These are phyloP conservation scores for Colletotrichum australisinense DNA, from an alignment of 2,329 filamentous ascomycete genomes.

Conservation along the genomic window DNA sequence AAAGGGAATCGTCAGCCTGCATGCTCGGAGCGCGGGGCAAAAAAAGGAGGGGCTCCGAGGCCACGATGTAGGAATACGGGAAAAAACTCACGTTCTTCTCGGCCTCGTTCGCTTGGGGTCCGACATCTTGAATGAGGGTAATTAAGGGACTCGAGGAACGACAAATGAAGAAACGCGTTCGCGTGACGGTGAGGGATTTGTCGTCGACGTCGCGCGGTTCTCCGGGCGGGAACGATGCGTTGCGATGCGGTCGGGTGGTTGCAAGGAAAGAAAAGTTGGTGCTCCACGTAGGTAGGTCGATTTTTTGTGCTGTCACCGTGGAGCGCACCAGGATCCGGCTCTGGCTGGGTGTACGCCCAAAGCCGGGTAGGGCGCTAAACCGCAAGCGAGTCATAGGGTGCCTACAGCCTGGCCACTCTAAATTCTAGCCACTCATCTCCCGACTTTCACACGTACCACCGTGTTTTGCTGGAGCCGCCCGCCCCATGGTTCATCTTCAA, in stretches of 20 bases:
- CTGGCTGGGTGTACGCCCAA: conserved; percentile 25
- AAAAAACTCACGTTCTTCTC: conserved; percentile 85
- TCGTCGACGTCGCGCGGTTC: conserved; percentile 32
- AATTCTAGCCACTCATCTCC: neutral
- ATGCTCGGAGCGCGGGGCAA: conserved; percentile 34
- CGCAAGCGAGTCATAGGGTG: conserved; percentile 32
- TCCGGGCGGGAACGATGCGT: conserved; percentile 31
- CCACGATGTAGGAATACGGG: conserved; percentile 11
- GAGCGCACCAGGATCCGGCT: conserved; percentile 20
- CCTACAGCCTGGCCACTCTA: conserved; percentile 14
- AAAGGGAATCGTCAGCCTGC: conserved; percentile 35
- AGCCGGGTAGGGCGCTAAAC: conserved; percentile 33
- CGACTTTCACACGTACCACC: conserved; percentile 11
- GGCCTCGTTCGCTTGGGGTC: conserved; percentile 88
- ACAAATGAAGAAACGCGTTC: conserved; percentile 33
- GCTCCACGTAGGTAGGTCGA: conserved; percentile 28
- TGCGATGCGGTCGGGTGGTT: conserved; percentile 30
- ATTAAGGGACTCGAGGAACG: conserved; percentile 11
- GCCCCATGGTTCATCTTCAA: conserved; percentile 7
- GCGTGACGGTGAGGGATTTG: conserved; percentile 30
- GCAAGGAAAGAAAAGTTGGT: conserved; percentile 34
- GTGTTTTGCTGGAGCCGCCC: neutral
- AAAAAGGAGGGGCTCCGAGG: conserved; percentile 32
- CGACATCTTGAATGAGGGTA: conserved; percentile 76
- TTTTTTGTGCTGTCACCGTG: conserved; percentile 34